Evolutionary conservation across 257 asterid species (phyloP).

Genomic region (Capsicum baccatum): DNA sequence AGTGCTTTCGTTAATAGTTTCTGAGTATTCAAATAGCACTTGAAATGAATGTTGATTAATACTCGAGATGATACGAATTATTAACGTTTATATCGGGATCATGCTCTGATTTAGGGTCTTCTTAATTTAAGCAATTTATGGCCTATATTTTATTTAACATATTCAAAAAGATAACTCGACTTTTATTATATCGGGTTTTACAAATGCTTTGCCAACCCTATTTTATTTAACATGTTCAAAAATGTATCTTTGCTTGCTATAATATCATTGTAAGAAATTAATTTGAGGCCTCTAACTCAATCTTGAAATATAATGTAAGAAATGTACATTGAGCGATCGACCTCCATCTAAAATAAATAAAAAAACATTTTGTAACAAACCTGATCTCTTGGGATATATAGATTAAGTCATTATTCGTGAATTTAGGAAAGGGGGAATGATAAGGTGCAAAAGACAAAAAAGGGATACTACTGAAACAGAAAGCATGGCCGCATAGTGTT

Average conservation of each 20-base stretch:
- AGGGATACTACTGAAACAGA: constrained; percentile 35
- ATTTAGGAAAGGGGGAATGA: constrained; percentile 14
- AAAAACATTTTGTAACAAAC: background rate
- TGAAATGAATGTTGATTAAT: constrained; percentile 19
- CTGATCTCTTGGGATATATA: constrained; percentile 5
- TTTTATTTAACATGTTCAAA: background rate
- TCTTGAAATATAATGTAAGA: background rate
- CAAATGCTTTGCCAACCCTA: background rate
- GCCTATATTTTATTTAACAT: background rate
- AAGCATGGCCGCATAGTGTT: constrained; percentile 35
- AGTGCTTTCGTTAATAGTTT: background rate
- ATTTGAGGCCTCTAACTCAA: background rate
- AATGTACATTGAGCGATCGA: background rate
- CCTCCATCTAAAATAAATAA: background rate
- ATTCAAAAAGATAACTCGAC: background rate
- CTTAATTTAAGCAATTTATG: background rate
- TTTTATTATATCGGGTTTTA: background rate
- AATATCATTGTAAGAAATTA: background rate
- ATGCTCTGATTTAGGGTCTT: constrained; percentile 34
- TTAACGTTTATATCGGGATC: constrained; percentile 35
- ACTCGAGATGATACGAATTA: constrained; percentile 16
- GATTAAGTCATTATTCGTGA: background rate
- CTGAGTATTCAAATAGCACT: background rate
- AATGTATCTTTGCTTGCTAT: background rate
- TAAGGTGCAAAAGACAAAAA: constrained; percentile 39